These are phyloP conservation scores for Coniella vitis DNA, from an alignment of 2,329 filamentous ascomycete genomes.

Conservation along the genomic window DNA sequence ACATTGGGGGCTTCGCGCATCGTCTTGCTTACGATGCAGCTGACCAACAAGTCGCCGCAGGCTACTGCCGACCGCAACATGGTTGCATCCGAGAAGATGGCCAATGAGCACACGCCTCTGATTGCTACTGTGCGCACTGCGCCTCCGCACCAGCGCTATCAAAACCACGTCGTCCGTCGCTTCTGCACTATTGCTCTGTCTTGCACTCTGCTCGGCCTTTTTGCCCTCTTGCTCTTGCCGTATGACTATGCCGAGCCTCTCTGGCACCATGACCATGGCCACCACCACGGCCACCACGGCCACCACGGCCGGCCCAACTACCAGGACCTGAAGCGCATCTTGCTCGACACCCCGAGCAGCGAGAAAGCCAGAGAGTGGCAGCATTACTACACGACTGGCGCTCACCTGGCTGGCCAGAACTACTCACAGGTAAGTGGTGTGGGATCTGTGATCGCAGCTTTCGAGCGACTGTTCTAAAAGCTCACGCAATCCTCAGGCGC, in stretches of 20 bases:
- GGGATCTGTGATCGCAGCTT: background rate
- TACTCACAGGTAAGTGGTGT: conserved; percentile 52
- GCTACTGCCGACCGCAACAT: conserved; percentile 2
- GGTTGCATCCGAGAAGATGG: conserved; percentile 27
- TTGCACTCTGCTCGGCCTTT: conserved; percentile 46
- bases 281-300: conserved; percentile 23
- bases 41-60: conserved; percentile 5
- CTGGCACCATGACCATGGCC: conserved; percentile 23
- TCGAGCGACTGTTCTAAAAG: no score
- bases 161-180: conserved; percentile 54
- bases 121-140: conserved; percentile 55
- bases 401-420: conserved; percentile 73
- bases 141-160: conserved; percentile 46
- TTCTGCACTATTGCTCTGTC: conserved; percentile 58
- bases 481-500: conserved; percentile 40
- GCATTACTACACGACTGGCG: conserved; percentile 68
- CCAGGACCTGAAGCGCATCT: conserved; percentile 47
- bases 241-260: conserved; percentile 31
- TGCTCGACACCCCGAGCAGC: conserved; percentile 52
- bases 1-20: no score
- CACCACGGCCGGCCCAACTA: conserved; percentile 31
- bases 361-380: conserved; percentile 63
- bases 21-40: background rate
- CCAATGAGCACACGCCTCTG: conserved; percentile 58
- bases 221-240: conserved; percentile 39